Evolutionary conservation across 2,329 filamentous ascomycete genomes (phyloP).

Genomic region (Metarhizium album): DNA sequence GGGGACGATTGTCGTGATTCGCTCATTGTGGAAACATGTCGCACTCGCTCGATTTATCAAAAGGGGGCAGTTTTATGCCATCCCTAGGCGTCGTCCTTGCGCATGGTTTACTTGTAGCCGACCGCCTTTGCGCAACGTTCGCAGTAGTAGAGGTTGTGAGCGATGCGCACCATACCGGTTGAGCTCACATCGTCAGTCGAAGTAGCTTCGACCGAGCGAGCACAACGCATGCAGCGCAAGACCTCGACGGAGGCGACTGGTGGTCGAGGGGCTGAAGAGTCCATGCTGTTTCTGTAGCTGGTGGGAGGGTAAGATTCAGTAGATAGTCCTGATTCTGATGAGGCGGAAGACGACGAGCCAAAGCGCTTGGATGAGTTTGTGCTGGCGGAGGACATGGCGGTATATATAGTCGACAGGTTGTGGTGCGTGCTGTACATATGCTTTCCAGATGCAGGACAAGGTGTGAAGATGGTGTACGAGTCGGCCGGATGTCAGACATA

Average conservation of each 20-base stretch:
- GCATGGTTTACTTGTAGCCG: constrained; percentile 44
- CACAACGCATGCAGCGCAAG: constrained; percentile 52
- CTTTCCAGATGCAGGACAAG: not conserved
- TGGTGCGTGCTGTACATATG: not conserved
- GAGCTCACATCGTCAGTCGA: constrained; percentile 47
- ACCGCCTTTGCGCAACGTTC: constrained; percentile 52
- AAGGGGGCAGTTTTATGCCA: not conserved
- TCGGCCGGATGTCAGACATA: not conserved
- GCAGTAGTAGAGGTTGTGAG: constrained; percentile 57
- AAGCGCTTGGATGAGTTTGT: constrained; percentile 11
- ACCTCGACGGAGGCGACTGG: constrained; percentile 43
- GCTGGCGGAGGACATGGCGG: constrained; percentile 8
- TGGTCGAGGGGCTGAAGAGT: constrained; percentile 27
- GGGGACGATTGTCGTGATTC: not conserved
- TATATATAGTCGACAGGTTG: constrained; percentile 1
- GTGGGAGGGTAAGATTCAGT: constrained; percentile 18
- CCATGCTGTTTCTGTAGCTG: constrained; percentile 36
- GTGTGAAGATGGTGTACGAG: not conserved
- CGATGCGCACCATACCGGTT: constrained; percentile 54
- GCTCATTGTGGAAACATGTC: not conserved
- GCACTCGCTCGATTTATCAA: not conserved
- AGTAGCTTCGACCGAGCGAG: constrained; percentile 48
- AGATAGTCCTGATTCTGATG: constrained; percentile 33
- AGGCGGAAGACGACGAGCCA: constrained; percentile 16
- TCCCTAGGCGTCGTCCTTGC: not conserved